phyloP scores from a whole-genome alignment of 345 rosid genomes.

The Gossypium mustelinum region DNA sequence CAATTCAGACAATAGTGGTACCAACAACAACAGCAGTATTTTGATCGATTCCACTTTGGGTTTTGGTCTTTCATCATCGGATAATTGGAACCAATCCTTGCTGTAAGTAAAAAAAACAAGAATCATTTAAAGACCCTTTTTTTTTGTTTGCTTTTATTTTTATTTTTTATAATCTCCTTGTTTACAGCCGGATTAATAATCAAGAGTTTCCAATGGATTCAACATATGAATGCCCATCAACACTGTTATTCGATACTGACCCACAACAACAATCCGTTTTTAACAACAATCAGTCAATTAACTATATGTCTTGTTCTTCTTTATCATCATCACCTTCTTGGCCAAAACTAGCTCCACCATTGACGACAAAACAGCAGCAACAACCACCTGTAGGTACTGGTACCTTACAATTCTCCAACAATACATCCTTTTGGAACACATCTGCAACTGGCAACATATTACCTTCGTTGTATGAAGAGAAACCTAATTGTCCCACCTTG shows the following conservation, averaged over 20 bases:
- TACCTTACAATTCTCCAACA: constrained; percentile 44
- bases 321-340: no score
- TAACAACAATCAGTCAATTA: constrained; percentile 27
- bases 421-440: constrained; percentile 43
- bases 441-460: constrained; percentile 14
- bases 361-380: constrained; percentile 28
- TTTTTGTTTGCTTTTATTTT: no score
- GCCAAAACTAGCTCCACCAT: no score
- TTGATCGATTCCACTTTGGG: constrained; percentile 46
- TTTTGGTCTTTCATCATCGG: constrained; percentile 35
- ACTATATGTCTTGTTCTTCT: constrained; percentile 19
- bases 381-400: neutral
- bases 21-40: constrained; percentile 16
- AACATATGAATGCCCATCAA: constrained; percentile 34
- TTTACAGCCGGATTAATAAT: constrained; percentile 21
- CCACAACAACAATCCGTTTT: constrained; percentile 30
- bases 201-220: constrained; percentile 18
- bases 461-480: no score
- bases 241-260: constrained; percentile 39
- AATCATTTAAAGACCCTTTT: no score
- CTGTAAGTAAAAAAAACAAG: constrained; percentile 36
- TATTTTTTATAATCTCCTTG: neutral
- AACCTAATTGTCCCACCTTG: constrained; percentile 23
- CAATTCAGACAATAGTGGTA: constrained; percentile 10
- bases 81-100: constrained; percentile 42